A percentile compares a stretch with the other conserved stretches of the same genome.
phyloP scores from a whole-genome alignment of 2,329 filamentous ascomycete species.

The Cordyceps cicadae region DNA sequence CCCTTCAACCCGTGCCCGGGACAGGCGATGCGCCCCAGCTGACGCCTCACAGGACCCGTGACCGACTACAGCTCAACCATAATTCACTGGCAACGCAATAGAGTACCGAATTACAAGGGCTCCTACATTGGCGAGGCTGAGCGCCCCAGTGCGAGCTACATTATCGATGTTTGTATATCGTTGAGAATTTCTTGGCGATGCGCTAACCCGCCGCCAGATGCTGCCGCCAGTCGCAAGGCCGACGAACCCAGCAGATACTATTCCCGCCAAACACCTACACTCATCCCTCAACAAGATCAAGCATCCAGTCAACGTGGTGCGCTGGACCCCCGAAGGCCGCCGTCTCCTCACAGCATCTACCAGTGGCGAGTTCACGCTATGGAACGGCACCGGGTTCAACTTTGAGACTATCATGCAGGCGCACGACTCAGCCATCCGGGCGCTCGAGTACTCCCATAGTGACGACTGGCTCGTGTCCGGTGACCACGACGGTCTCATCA shows the following conservation, averaged over 20 bases:
- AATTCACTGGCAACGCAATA: slow-evolving; percentile 82
- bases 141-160: slow-evolving; percentile 79
- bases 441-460: slow-evolving; percentile 82
- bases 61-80: slow-evolving; percentile 90
- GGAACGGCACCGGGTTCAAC: slow-evolving; percentile 98
- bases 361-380: slow-evolving; percentile 94
- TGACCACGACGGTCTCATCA: slow-evolving; percentile 89
- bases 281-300: slow-evolving; percentile 98
- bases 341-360: slow-evolving; percentile 86
- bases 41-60: slow-evolving; percentile 57
- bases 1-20: background rate
- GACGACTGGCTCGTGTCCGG: slow-evolving; percentile 96
- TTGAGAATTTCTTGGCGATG: slow-evolving; percentile 10
- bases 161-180: slow-evolving; percentile 62
- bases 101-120: slow-evolving; percentile 60
- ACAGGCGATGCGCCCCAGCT: slow-evolving; percentile 1
- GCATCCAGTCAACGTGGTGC: slow-evolving; percentile 91
- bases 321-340: slow-evolving; percentile 94
- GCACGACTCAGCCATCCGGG: slow-evolving; percentile 79
- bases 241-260: slow-evolving; percentile 69
- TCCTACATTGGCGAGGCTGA: slow-evolving; percentile 67
- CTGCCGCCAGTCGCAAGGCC: slow-evolving; percentile 72
- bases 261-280: slow-evolving; percentile 91
- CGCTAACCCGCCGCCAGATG: slow-evolving; percentile 49
- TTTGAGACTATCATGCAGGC: slow-evolving; percentile 99